Base-by-base conservation (phyloP, 2,329 filamentous ascomycete species). In the Microascus cirrosus region DNA sequence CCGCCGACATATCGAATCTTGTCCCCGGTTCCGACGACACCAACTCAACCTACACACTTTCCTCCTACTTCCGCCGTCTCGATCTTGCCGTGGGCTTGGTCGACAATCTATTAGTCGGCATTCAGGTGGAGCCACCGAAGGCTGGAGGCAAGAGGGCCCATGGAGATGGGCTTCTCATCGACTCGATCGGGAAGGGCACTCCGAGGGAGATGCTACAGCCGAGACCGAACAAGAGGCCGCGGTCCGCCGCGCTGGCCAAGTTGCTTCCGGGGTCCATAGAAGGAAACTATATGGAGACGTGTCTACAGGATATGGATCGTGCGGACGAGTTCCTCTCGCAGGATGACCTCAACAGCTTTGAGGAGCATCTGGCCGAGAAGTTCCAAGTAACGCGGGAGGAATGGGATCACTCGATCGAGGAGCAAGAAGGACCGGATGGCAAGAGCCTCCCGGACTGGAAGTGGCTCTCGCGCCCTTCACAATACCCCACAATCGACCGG, bases 111-210 rank as follows among this genome's bases (percentile, higher is more conserved):
- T 72, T 93, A 35, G 74, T 90, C 18, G 86, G 83, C 1, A 76
- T 91, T 56, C 87, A 90, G 64, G 72, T 87, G n/a, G 82, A 86
- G 65, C 78, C 80, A 1, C 83, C 82, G 1, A 78, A 77, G 64
- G 73, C 71, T 53, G 75, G 80, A n/a, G 74, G 75, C 59, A 79
- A 76, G 61, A 79, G 81, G 69, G 75, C 79, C 42, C 79, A 79
- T 45, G 61, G 60, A 6, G 78, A 82, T 56, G 85, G 86, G 10
- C 74, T 89, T 8, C 72, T 92, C 28, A 86, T 89, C 36, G 87
- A 92, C 66, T 87, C 87, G 0, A 82, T 92, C 57, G 86, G 87
- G 1, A 85, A 85, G 60, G 87, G 86, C 2, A 72, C 75, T 1
- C 69, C 71, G 12, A 64, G 72, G 3, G 72, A 74, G 62, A 63